Evolutionary conservation across 2,329 filamentous ascomycete genomes (phyloP).

Genomic region (Cytospora leucostoma): DNA sequence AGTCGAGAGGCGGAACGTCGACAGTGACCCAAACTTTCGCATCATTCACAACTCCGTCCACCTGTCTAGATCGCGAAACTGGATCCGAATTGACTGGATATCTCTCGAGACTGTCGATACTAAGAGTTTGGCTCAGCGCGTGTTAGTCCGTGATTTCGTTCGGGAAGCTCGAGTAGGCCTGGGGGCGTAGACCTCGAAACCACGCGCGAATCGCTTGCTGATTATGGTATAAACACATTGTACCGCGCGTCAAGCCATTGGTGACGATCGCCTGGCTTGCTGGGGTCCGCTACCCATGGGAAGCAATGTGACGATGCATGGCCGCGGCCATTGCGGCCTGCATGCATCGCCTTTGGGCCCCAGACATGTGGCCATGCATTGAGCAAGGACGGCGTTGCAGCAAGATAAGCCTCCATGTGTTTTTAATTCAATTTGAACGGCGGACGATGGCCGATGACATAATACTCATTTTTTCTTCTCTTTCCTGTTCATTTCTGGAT

Average conservation of each 20-base stretch:
- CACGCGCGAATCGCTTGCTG: conserved; percentile 13
- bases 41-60: not conserved
- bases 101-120: not conserved
- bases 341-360: conserved; percentile 4
- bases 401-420: conserved; percentile 4
- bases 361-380: not conserved
- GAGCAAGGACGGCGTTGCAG: conserved; percentile 1
- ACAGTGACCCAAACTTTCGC: not conserved
- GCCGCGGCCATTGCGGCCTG: conserved; percentile 12
- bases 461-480: not conserved
- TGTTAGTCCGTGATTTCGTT: not conserved
- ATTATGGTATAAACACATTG: conserved; percentile 7
- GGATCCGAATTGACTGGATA: not conserved
- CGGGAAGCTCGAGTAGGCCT: conserved; percentile 10
- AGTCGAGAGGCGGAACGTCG: not conserved
- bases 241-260: conserved; percentile 24
- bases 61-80: not conserved
- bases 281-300: conserved; percentile 10
- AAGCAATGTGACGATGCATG: conserved; percentile 13
- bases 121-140: not conserved
- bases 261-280: conserved; percentile 10
- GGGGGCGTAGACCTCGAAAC: conserved; percentile 4
- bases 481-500: not conserved
- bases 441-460: not conserved
- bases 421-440: not conserved